Conservation (phyloP, 2,329 filamentous ascomycete genomes). For the Phaeoacremonium minimum region DNA sequence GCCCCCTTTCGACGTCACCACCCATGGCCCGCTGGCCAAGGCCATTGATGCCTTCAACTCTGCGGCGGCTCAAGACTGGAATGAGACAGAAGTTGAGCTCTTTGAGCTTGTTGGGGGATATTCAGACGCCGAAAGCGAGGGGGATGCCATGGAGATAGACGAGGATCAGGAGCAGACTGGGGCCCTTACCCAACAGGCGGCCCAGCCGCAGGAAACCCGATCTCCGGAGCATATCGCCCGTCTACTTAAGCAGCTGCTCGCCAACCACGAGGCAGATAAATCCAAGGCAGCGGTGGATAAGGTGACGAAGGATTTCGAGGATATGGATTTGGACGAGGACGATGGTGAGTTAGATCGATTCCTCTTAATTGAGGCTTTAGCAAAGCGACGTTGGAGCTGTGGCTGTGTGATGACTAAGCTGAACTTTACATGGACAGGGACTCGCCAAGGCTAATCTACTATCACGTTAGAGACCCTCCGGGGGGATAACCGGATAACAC, state of each 20-base stretch:
- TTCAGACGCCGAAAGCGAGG: background rate
- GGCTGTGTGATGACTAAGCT: no score
- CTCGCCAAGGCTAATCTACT: no score
- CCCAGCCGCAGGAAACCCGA: background rate
- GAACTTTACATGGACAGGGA: no score
- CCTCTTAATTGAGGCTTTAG: no score
- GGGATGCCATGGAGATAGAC: background rate
- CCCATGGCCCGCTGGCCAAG: slow-evolving; percentile 1
- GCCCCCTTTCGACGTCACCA: slow-evolving; percentile 4
- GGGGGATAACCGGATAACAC: no score
- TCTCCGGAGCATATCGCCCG: background rate
- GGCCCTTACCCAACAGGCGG: background rate
- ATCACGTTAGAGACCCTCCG: no score
- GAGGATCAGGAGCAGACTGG: background rate
- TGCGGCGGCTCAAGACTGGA: background rate
- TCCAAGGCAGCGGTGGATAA: background rate
- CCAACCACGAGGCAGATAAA: background rate
- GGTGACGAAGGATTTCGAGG: background rate
- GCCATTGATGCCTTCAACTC: slow-evolving; percentile 2
- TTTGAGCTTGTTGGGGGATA: background rate
- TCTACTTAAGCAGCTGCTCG: background rate
- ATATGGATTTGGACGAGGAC: background rate
- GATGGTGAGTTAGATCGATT: slow-evolving; percentile 1
- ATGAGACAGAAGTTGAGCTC: background rate
- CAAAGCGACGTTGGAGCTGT: no score